Percentiles rank a stretch among this genome's conserved stretches.
These are phyloP conservation scores for Rhododendron ovatum DNA, from an alignment of 148 eudicot species.

Conservation along the genomic window DNA sequence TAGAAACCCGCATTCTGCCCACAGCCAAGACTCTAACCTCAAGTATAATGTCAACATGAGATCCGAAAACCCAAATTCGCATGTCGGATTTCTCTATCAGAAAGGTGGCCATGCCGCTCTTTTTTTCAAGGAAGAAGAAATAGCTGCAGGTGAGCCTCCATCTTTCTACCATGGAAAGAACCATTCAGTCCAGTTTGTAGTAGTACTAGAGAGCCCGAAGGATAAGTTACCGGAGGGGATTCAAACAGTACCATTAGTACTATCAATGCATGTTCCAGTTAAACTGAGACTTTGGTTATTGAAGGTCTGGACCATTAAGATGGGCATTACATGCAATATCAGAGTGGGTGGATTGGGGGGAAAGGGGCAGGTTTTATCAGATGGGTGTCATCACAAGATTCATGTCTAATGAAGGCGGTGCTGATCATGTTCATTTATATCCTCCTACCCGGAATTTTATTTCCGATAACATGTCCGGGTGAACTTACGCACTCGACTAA, in stretches of 20 bases:
- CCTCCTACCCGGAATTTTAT: neutral
- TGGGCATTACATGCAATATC: neutral
- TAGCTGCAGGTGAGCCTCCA: neutral
- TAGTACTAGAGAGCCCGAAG: neutral
- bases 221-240: neutral
- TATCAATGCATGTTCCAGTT: neutral
- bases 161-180: neutral
- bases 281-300: neutral
- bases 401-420: neutral
- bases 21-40: neutral
- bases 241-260: neutral
- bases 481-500: too few species aligned
- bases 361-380: neutral
- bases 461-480: neutral
- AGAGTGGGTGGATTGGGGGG: neutral
- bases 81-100: neutral
- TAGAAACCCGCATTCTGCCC: neutral
- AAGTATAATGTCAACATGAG: neutral
- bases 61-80: neutral
- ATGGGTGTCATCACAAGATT: neutral
- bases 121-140: neutral
- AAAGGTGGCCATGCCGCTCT: neutral
- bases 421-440: neutral
- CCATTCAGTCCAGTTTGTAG: neutral
- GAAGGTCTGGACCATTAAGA: neutral